Conservation (phyloP, 1,284 basidiomycete genomes). For the Inonotus hispidus region DNA sequence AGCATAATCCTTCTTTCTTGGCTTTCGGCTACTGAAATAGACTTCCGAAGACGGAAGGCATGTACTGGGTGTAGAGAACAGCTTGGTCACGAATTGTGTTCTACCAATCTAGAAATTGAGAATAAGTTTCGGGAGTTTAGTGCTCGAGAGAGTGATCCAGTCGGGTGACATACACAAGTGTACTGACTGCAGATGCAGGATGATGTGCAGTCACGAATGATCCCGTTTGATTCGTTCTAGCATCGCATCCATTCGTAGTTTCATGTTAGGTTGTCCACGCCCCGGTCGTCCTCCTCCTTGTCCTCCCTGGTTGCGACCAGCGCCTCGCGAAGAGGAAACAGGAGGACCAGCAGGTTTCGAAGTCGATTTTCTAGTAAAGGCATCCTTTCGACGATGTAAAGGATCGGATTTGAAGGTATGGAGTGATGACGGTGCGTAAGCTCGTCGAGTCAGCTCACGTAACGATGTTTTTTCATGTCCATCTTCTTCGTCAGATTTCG, state of each 20-base stretch:
- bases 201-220: constrained; percentile 29
- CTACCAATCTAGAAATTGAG: too few species aligned
- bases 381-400: constrained; percentile 28
- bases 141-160: too few species aligned
- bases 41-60: too few species aligned
- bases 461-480: constrained; percentile 29
- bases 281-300: constrained; percentile 19
- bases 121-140: too few species aligned
- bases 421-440: constrained; percentile 53
- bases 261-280: constrained; percentile 71
- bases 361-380: neutral
- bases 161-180: too few species aligned
- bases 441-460: constrained; percentile 54
- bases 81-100: too few species aligned
- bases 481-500: neutral
- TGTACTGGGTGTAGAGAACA: too few species aligned
- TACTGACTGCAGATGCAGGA: neutral
- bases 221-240: constrained; percentile 70
- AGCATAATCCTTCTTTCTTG: too few species aligned
- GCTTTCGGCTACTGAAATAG: too few species aligned
- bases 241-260: constrained; percentile 71
- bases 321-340: too few species aligned
- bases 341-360: too few species aligned
- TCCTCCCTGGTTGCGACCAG: neutral
- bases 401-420: constrained; percentile 51